Conservation (phyloP, 192 early-diverging fungal genomes). For the Backusella tuberculispora region DNA sequence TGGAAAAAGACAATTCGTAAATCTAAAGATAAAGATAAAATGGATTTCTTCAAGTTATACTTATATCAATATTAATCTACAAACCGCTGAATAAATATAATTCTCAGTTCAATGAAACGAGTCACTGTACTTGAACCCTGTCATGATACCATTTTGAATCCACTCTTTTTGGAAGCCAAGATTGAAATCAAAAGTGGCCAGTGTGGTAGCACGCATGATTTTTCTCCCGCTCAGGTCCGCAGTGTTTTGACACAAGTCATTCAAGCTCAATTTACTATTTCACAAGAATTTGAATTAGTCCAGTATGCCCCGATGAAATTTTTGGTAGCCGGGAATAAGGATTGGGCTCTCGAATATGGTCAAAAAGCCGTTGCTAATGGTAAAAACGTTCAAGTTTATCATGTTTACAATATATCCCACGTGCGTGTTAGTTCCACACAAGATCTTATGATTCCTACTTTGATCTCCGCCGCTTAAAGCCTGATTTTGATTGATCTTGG, state of each 20-base stretch:
- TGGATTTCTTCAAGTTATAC: slow-evolving; percentile 74
- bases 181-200: slow-evolving; percentile 51
- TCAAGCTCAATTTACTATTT: slow-evolving; percentile 1
- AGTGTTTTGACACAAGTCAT: slow-evolving; percentile 16
- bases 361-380: not conserved
- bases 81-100: slow-evolving; percentile 47
- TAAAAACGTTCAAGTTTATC: slow-evolving; percentile 33
- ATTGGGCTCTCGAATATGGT: not conserved
- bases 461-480: slow-evolving; percentile 12
- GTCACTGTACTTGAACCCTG: slow-evolving; percentile 67
- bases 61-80: slow-evolving; percentile 78
- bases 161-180: slow-evolving; percentile 82
- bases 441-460: slow-evolving; percentile 20
- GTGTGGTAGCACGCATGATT: slow-evolving; percentile 41
- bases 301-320: not conserved
- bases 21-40: slow-evolving; percentile 38
- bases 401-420: slow-evolving; percentile 21
- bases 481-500: slow-evolving; percentile 11
- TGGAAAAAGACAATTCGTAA: slow-evolving; percentile 37
- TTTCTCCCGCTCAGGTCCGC: slow-evolving; percentile 23
- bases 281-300: not conserved
- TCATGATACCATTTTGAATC: slow-evolving; percentile 56
- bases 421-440: slow-evolving; percentile 26
- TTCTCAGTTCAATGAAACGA: slow-evolving; percentile 66
- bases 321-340: slow-evolving; percentile 22